Evolutionary conservation across 345 rosid genomes (phyloP).

Genomic region (Isatis tinctoria): DNA sequence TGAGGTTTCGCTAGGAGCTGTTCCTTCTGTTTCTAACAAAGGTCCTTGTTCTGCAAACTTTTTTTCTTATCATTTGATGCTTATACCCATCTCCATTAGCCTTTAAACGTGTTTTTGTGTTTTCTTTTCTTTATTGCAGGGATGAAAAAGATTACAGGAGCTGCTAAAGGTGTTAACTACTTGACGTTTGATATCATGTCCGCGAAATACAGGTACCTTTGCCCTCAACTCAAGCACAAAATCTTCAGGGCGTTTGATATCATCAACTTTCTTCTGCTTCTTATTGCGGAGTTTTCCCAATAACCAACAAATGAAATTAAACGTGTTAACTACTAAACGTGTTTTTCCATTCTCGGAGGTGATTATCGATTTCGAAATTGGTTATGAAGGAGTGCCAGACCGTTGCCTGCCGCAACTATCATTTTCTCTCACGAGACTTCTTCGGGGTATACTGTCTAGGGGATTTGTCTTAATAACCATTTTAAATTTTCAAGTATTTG

Average conservation of each 20-base stretch:
- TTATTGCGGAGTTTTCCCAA: too few species aligned
- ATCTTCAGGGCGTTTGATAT: too few species aligned
- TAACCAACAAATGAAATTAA: too few species aligned
- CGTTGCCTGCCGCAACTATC: slow-evolving; percentile 38
- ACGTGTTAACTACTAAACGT: too few species aligned
- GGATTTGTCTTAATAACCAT: background rate
- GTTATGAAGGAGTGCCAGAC: slow-evolving; percentile 35
- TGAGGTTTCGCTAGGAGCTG: slow-evolving; percentile 34
- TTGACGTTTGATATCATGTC: too few species aligned
- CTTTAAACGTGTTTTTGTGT: background rate
- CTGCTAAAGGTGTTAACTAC: slow-evolving; percentile 24
- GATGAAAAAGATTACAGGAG: background rate
- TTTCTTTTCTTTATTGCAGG: background rate
- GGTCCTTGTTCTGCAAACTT: background rate
- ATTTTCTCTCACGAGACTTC: slow-evolving; percentile 31
- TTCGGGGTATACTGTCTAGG: slow-evolving; percentile 44
- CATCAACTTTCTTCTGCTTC: too few species aligned
- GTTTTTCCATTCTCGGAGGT: slow-evolving; percentile 70
- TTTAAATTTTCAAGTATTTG: background rate
- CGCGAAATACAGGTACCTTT: too few species aligned
- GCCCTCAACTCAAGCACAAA: slow-evolving; percentile 18
- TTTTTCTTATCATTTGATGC: background rate
- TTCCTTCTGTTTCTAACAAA: slow-evolving; percentile 42
- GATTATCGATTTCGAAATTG: slow-evolving; percentile 67
- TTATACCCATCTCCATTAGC: background rate